Conservation (phyloP, 2,329 filamentous ascomycete genomes). For the Amauroascus verrucosus region DNA sequence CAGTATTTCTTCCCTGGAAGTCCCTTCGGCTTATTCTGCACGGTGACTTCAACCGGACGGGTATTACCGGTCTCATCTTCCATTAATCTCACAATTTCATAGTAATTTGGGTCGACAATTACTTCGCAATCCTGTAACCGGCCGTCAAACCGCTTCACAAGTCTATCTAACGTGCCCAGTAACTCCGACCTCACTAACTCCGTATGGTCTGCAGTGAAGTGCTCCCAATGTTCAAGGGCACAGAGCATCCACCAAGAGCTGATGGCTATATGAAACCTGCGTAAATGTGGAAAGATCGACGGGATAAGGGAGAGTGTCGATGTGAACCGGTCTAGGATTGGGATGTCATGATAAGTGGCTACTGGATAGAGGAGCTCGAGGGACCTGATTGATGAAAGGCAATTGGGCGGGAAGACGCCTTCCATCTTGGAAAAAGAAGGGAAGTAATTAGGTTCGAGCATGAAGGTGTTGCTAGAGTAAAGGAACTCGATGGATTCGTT, state of each 20-base stretch:
- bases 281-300: constrained; percentile 3
- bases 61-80: neutral
- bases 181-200: constrained; percentile 1
- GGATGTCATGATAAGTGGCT: constrained; percentile 7
- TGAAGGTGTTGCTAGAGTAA: constrained; percentile 7
- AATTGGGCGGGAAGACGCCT: neutral
- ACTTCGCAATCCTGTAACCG: constrained; percentile 6
- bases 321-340: constrained; percentile 7
- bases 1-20: constrained; percentile 2
- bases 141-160: constrained; percentile 2
- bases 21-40: neutral
- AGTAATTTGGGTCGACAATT: constrained; percentile 8
- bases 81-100: constrained; percentile 8
- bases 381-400: constrained; percentile 1
- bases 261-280: constrained; percentile 6
- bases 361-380: constrained; percentile 10
- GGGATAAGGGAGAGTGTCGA: constrained; percentile 5
- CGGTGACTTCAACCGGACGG: neutral
- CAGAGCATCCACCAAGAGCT: constrained; percentile 12
- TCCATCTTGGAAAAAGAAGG: constrained; percentile 4
- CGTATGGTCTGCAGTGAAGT: constrained; percentile 1
- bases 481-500: constrained; percentile 7
- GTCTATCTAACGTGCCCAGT: constrained; percentile 5
- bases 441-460: constrained; percentile 8
- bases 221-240: constrained; percentile 7